These are phyloP conservation scores for Coccomyxa sp. DNA, from an alignment of 139 green algal species.

Conservation along the genomic window DNA sequence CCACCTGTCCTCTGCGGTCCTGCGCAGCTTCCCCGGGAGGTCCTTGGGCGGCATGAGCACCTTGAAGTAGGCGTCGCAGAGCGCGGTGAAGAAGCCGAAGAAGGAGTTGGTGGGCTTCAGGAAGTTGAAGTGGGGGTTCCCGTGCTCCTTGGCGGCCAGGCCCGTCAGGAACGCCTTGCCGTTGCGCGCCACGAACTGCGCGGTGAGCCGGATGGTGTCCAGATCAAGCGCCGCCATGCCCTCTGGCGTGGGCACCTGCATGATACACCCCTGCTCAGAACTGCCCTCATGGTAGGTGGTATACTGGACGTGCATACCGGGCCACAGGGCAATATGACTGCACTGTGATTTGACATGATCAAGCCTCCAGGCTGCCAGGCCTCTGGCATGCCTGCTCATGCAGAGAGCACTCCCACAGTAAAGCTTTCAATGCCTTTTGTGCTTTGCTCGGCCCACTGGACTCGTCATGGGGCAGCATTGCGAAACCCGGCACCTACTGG, in stretches of 20 bases:
- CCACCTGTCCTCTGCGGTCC: slow-evolving; percentile 67
- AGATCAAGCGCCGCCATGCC: slow-evolving; percentile 82
- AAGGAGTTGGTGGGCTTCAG: slow-evolving; percentile 93
- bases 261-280: no score
- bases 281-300: no score
- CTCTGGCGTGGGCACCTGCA: slow-evolving; percentile 77
- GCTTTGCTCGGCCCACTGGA: no score
- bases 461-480: no score
- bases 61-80: slow-evolving; percentile 90
- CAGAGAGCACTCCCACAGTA: no score
- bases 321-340: no score
- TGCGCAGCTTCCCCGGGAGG: slow-evolving; percentile 48
- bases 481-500: no score
- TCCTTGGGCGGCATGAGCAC: slow-evolving; percentile 91
- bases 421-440: no score
- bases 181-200: slow-evolving; percentile 94
- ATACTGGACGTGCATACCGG: no score
- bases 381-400: no score
- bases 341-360: no score
- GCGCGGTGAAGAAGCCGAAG: slow-evolving; percentile 89
- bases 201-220: slow-evolving; percentile 93
- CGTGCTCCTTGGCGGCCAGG: slow-evolving; percentile 73
- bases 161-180: slow-evolving; percentile 79
- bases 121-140: slow-evolving; percentile 89
- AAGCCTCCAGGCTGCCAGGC: no score